Percentiles rank a stretch among this genome's conserved stretches.
phyloP scores from a whole-genome alignment of 345 rosid genomes.

The Hirschfeldia incana region DNA sequence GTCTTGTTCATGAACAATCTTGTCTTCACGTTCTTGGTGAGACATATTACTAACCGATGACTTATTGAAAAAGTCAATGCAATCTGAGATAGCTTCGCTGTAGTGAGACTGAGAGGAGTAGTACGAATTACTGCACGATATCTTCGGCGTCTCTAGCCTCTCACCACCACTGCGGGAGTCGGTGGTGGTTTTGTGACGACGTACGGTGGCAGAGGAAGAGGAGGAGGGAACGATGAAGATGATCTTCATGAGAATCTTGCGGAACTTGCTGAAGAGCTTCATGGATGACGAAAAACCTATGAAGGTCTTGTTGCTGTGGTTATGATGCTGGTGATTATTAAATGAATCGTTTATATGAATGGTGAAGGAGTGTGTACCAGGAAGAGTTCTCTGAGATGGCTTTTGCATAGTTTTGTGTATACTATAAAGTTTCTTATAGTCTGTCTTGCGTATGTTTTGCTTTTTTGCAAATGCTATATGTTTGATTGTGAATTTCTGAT shows the following conservation, averaged over 20 bases:
- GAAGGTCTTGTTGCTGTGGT: constrained; percentile 27
- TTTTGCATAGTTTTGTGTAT: constrained; percentile 33
- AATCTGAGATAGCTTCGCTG: constrained; percentile 80
- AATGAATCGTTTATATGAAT: constrained; percentile 43
- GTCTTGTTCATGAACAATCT: constrained; percentile 1
- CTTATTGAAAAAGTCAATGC: constrained; percentile 90
- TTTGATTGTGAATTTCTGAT: constrained; percentile 28
- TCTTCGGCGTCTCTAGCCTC: constrained; percentile 74
- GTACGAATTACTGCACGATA: constrained; percentile 72
- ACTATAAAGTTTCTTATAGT: constrained; percentile 14
- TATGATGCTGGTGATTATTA: constrained; percentile 6
- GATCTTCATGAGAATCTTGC: constrained; percentile 66
- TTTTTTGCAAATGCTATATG: background rate
- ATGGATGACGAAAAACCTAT: constrained; percentile 49
- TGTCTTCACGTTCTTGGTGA: constrained; percentile 24
- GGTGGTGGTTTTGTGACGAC: background rate
- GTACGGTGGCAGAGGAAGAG: constrained; percentile 22
- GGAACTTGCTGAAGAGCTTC: constrained; percentile 72
- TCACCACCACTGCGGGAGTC: constrained; percentile 32
- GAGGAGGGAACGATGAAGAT: constrained; percentile 49
- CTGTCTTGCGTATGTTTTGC: constrained; percentile 22
- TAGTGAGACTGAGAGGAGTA: constrained; percentile 86
- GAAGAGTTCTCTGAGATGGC: constrained; percentile 23
- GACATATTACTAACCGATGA: constrained; percentile 40
- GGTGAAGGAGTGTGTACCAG: constrained; percentile 32